phyloP scores from a whole-genome alignment of 352 stramenopile species.

The Globisporangium recalcitrans region DNA sequence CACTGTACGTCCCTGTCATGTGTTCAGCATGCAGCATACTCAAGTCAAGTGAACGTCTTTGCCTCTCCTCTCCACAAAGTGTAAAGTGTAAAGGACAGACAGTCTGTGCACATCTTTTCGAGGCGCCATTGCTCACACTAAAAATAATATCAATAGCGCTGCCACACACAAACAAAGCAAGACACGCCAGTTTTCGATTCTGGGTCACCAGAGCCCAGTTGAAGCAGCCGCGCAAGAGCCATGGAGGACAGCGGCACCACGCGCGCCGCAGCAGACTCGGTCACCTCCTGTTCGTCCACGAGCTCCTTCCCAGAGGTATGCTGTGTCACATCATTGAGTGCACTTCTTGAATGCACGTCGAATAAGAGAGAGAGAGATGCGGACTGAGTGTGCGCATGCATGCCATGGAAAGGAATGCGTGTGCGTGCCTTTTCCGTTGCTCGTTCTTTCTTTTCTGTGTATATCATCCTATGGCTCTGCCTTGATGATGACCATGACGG shows the following conservation, averaged over 20 bases:
- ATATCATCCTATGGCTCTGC: neutral
- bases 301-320: constrained; percentile 12
- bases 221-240: neutral
- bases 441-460: neutral
- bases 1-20: constrained; percentile 41
- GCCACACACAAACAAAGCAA: neutral
- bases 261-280: constrained; percentile 1
- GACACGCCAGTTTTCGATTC: neutral
- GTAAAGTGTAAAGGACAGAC: constrained; percentile 1
- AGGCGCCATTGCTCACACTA: neutral
- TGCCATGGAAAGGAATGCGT: constrained; percentile 9
- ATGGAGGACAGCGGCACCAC: neutral
- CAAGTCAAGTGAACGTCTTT: constrained; percentile 3
- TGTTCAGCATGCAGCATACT: constrained; percentile 3
- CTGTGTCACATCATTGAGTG: neutral
- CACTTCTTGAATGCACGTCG: neutral
- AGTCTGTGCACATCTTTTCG: neutral
- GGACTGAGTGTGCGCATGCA: neutral
- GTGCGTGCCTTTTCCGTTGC: neutral
- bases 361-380: constrained; percentile 2
- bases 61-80: no score
- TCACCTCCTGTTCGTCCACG: constrained; percentile 11
- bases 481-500: neutral
- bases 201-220: neutral
- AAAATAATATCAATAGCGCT: constrained; percentile 11